A percentile compares a stretch with the other conserved stretches of the same genome.
These are phyloP conservation scores for Stephanocyclus meneghinianus DNA, from an alignment of 352 stramenopile genomes.

Conservation along the genomic window DNA sequence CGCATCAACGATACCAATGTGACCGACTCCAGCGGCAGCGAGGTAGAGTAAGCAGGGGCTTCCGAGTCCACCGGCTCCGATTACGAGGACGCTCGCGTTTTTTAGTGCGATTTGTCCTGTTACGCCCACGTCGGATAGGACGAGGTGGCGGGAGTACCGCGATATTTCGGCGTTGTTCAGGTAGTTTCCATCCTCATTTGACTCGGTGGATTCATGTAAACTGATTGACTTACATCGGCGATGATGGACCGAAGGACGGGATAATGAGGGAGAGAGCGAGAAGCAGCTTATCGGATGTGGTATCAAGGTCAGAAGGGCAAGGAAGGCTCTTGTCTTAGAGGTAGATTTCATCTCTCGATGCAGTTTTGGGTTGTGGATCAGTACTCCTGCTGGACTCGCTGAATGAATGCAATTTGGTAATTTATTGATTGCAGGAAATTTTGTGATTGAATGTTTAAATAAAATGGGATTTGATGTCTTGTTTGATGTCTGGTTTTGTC, in stretches of 20 bases:
- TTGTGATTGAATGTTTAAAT: no score
- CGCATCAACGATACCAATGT: constrained; percentile 89
- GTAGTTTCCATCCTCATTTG: constrained; percentile 6
- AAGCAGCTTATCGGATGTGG: background rate
- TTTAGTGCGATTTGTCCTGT: constrained; percentile 86
- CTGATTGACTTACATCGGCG: background rate
- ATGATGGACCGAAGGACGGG: background rate
- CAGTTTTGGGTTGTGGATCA: background rate
- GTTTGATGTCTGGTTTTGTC: no score
- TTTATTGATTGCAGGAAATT: no score
- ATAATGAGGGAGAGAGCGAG: background rate
- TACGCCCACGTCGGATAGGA: constrained; percentile 82
- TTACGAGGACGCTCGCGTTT: constrained; percentile 85
- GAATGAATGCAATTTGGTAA: no score
- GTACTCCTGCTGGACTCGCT: background rate
- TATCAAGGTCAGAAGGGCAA: background rate
- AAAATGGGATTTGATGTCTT: no score
- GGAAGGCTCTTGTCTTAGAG: background rate
- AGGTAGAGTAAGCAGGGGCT: constrained; percentile 92
- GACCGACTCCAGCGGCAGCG: constrained; percentile 90
- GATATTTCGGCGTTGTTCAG: constrained; percentile 78
- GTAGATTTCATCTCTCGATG: background rate
- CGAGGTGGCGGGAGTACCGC: constrained; percentile 84
- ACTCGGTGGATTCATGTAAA: background rate
- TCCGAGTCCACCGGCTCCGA: constrained; percentile 92